Evolutionary conservation across 2,329 filamentous ascomycete genomes (phyloP), one percentile per base, ranked within the genome.

Genomic region (Plenodomus lindquistii): DNA sequence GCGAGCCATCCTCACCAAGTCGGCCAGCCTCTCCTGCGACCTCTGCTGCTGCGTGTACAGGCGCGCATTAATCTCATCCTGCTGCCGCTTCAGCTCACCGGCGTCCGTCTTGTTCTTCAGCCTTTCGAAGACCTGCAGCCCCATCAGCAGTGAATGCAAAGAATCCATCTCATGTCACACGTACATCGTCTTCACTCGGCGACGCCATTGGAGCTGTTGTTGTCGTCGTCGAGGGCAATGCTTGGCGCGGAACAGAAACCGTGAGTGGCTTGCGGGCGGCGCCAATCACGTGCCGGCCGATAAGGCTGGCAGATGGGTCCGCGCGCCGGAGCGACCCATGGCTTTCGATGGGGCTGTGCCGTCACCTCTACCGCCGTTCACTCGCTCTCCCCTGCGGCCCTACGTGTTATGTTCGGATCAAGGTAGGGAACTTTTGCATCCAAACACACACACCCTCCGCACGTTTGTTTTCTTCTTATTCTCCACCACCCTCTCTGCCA

Each of bases 1-100:
- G 43, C 43, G 21, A 13, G 37, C 16, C n/a, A 40, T 36, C 10
- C 77, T 50, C 75, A 89, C 86, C 75, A 91, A 72, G 69, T 89
- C 84, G 31, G 77, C 79, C 46, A 88, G 77, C 46, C 85, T 79
- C 59, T 80, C 72, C 66, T 89, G 85, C 17, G 84, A 81, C 67
- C 83, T 84, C 59, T 82, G 77, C 55, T 84, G 80, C 51, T 85
- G 83, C 20, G 77, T 75, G 57, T 79, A 74, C 18, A 83, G 74
- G 42, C 82, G 78, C 62, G 82, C 81, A 67, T 83, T 82, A 63
- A 86, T 73, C 48, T 82, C 81, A 60, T 81, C 78, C 60, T 85
- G 78, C 55, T 82, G 79, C 65, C 83, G 79, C 69, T 85, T 80
- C 55, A 81, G 71, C 57, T 82, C 77, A 62, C 81, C 79, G 19